phyloP scores from a whole-genome alignment of 148 eudicot species.

The Suaeda aralocaspica region DNA sequence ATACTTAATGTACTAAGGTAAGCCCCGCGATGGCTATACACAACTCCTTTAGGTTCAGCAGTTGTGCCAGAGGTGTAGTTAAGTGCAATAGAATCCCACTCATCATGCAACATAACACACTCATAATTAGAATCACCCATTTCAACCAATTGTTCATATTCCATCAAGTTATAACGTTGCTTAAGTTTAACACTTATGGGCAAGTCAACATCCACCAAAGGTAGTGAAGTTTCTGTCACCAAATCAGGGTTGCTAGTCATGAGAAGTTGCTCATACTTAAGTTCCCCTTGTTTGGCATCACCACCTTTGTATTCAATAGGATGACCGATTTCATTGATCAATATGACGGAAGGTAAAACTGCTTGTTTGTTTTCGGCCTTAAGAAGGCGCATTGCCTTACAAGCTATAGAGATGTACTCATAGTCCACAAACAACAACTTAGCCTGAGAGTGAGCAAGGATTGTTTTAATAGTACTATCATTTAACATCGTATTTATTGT shows the following conservation, averaged over 20 bases:
- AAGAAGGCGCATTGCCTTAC: constrained; percentile 46
- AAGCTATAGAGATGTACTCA: constrained; percentile 8
- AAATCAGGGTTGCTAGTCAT: constrained; percentile 1
- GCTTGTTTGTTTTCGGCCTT: constrained; percentile 10
- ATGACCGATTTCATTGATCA: constrained; percentile 54
- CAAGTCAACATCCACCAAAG: constrained; percentile 19
- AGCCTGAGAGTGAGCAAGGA: constrained; percentile 69
- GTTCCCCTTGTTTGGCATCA: background rate
- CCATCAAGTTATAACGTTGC: constrained; percentile 23
- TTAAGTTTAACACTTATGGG: background rate
- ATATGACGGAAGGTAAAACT: constrained; percentile 36
- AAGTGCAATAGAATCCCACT: constrained; percentile 79
- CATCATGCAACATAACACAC: constrained; percentile 37
- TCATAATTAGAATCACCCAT: constrained; percentile 36
- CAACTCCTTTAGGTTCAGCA: constrained; percentile 77
- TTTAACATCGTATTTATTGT: constrained; percentile 74
- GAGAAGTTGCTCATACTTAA: constrained; percentile 3
- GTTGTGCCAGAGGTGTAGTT: constrained; percentile 94
- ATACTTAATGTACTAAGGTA: constrained; percentile 70
- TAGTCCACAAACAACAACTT: constrained; percentile 54
- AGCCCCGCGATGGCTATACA: constrained; percentile 87
- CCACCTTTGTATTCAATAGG: constrained; percentile 14
- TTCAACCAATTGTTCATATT: constrained; percentile 57
- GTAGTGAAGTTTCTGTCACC: constrained; percentile 16
- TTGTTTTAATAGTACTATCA: constrained; percentile 53